Base-by-base conservation (phyloP, 176 grass and related monocot species). In the Rhipidocladum racemiflorum region DNA sequence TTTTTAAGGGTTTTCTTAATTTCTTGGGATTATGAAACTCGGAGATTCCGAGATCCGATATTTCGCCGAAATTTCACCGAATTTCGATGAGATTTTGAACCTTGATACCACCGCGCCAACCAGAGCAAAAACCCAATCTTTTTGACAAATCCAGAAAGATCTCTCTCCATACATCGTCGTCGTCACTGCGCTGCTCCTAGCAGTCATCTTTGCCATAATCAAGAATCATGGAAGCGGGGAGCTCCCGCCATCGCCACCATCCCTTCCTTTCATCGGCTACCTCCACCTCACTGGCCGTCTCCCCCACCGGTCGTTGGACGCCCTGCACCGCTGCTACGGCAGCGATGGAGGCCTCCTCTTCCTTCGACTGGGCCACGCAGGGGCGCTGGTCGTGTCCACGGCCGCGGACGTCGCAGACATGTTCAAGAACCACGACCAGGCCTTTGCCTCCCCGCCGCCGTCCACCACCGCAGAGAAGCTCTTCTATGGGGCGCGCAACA, bases 181-280 rank as follows among this genome's bases (percentile, higher is more conserved):
- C n/a, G n/a, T 49, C 15, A 25, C 45, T 1, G 70, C 70, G 14
- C 15, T 51, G 70, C 46, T 73, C 70, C 16, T 73, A 3, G 25
- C 18, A 25, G 27, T 34, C 27, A 14, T 21, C 70, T 8, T 32
- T 29, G 46, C 46, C 42, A 44, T 44, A 2, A 73, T 73, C 70
- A 73, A 73, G 15, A 73, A 53, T 17, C 46, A 5, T 49, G 16
- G 70, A 51, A 32, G 14, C 36, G 23, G 75, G 2, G 85, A 72
- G n/a, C 85, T 87, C 56, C 89, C 81, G 7, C 89, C 89, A 13
- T 91, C 89, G 38, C 85, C 89, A 8, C 60, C 83, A 14, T 70
- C 54, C 1, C 88, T 90, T 63, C 88, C 83, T 42, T 53, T 90
- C 44, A 30, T 90, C 10, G 83, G 88, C 43, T 79, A 86, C 79